Conservation (phyloP, 306 rosid species). For the Citrullus colocynthis region DNA sequence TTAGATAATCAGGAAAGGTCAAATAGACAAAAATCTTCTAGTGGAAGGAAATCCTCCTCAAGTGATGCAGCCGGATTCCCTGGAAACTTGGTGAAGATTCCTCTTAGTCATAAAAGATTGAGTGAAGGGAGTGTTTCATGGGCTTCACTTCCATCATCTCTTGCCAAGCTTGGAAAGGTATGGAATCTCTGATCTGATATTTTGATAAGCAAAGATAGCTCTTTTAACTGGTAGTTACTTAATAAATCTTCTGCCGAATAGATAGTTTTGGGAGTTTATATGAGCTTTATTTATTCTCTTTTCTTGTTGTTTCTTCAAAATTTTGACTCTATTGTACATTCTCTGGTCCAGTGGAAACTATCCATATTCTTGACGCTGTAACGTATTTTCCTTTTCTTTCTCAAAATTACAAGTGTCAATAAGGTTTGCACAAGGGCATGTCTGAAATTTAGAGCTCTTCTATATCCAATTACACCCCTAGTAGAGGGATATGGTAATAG, state of each 20-base stretch:
- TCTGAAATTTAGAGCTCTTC: neutral
- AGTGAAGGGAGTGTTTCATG: slow-evolving; percentile 65
- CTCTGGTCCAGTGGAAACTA: neutral
- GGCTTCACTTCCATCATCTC: slow-evolving; percentile 75
- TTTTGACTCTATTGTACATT: neutral
- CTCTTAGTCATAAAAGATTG: slow-evolving; percentile 49
- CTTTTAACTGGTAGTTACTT: neutral
- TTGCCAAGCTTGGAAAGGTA: slow-evolving; percentile 96
- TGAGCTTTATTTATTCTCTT: neutral
- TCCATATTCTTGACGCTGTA: neutral
- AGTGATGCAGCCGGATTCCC: slow-evolving; percentile 49
- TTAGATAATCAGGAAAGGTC: slow-evolving; percentile 42
- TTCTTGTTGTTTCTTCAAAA: neutral
- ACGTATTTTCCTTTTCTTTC: neutral
- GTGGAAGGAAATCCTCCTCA: slow-evolving; percentile 57
- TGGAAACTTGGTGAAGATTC: slow-evolving; percentile 62
- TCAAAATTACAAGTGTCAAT: neutral
- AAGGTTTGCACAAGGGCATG: neutral
- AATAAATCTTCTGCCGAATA: neutral
- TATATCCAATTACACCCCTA: neutral
- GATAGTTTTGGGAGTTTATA: neutral
- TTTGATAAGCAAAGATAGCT: neutral
- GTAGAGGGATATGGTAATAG: neutral
- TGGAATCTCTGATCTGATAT: neutral
- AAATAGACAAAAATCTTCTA: slow-evolving; percentile 35